Evolutionary conservation across 2,329 filamentous ascomycete genomes (phyloP), one percentile per base, ranked within the genome.

Genomic region (Aspergillus sp.): DNA sequence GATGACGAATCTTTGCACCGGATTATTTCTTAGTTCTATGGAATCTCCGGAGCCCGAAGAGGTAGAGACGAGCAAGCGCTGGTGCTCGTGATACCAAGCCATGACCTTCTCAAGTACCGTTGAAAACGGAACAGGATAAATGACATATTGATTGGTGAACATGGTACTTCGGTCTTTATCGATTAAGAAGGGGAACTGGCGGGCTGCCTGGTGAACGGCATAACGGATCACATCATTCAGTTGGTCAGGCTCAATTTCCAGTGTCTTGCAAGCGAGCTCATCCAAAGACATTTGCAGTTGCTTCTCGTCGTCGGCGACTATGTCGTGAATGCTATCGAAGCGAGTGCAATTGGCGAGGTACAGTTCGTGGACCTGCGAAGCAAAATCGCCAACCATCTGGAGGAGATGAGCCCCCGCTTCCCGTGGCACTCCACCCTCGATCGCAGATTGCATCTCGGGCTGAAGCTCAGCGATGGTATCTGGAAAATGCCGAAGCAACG

Each of bases 51-150:
- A 65, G 57, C 68, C 67, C n/a, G 65, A 60, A 11, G 65, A 60
- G 6, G 65, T 39, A 5, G 59, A 62, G 27, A 74, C 59, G 9
- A 74, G 66, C 37, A 68, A 64, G 14, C 75, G 71, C 51, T 80
- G 71, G 53, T 81, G 74, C 53, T 87, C 77, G 49, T 84, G 79
- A 21, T 85, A 75, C 85, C 85, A 88, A 15, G 72, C 67, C 14
- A 77, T 75, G 4, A 87, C 84, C 19, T 75, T 74, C 40, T 82
- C 74, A 8, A 86, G 73, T 14, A 76, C 69, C 17, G 73, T 66
- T 2, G 82, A 77, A 40, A 84, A 77, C 23, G 76, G 70, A 57
- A 80, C 82, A 5, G 84, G 81, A 21, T 82, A 76, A 19, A 88
- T 64, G 71, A 70, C 79, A 77, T 68, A 84, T 66, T 58, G 71